Evolutionary conservation across 345 rosid species (phyloP).

Genomic region (Adansonia digitata): DNA sequence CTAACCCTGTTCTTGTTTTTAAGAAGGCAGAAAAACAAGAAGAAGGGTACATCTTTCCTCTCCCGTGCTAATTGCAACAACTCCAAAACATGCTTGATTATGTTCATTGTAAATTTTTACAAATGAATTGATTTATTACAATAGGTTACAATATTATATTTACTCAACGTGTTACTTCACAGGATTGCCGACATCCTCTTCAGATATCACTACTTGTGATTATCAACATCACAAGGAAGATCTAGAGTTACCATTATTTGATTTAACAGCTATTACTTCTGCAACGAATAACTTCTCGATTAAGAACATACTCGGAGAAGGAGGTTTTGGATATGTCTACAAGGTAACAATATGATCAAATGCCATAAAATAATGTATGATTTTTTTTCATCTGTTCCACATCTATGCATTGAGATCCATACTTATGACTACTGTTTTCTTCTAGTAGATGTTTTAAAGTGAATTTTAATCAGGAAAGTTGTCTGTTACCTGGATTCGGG

Average conservation of each 20-base stretch:
- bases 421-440: not conserved
- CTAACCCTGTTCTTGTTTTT: not conserved
- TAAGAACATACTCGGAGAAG: slow-evolving; percentile 32
- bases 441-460: not conserved
- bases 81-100: not conserved
- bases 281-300: slow-evolving; percentile 26
- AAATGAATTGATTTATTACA: not conserved
- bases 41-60: not conserved
- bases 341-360: slow-evolving; percentile 23
- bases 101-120: not conserved
- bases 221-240: slow-evolving; percentile 19
- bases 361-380: not conserved
- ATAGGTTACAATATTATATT: not conserved
- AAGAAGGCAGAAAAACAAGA: not conserved
- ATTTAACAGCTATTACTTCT: slow-evolving; percentile 17
- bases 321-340: slow-evolving; percentile 40
- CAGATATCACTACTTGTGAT: not conserved
- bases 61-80: not conserved
- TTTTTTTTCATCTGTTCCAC: not conserved
- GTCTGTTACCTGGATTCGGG: not conserved
- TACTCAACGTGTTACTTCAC: not conserved
- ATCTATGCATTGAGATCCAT: not conserved
- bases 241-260: slow-evolving; percentile 28
- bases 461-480: not conserved
- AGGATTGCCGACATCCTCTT: not conserved